These are phyloP conservation scores for Flaveria robusta DNA, from an alignment of 129 eudicot species.

Conservation along the genomic window DNA sequence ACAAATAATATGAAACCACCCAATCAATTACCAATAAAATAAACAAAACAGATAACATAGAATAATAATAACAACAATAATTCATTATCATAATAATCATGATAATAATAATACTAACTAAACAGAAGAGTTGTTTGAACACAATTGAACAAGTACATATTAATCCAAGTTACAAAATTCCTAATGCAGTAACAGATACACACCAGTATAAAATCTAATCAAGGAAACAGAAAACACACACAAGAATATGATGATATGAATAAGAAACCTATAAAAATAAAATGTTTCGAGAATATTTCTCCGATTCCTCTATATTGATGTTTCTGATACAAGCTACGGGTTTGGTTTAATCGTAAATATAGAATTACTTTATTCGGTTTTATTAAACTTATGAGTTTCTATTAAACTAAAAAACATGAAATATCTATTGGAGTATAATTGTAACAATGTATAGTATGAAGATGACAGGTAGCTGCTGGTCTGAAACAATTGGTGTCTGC, in stretches of 20 bases:
- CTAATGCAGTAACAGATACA: conserved; percentile 1
- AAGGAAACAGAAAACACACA: background rate
- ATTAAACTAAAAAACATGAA: conserved; percentile 2
- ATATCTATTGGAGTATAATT: conserved; percentile 7
- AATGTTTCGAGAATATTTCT: conserved; percentile 16
- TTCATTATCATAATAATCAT: background rate
- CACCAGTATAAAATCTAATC: conserved; percentile 5
- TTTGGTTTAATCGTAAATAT: conserved; percentile 5
- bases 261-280: conserved; percentile 8
- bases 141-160: conserved; percentile 3
- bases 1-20: conserved; percentile 15
- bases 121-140: background rate
- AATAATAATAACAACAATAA: conserved; percentile 8
- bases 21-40: conserved; percentile 34
- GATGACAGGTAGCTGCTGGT: conserved; percentile 18
- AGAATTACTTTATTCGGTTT: conserved; percentile 8
- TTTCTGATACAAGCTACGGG: background rate
- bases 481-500: conserved; percentile 21
- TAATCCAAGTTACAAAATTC: background rate
- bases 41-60: conserved; percentile 23
- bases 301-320: no score
- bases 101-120: no score
- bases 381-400: conserved; percentile 26
- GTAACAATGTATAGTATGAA: conserved; percentile 27
- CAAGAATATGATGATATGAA: conserved; percentile 1